Evolutionary conservation across 202 grass and related monocot genomes (phyloP), one percentile per base, ranked within the genome.

Genomic region (Tripidium arundinaceum): DNA sequence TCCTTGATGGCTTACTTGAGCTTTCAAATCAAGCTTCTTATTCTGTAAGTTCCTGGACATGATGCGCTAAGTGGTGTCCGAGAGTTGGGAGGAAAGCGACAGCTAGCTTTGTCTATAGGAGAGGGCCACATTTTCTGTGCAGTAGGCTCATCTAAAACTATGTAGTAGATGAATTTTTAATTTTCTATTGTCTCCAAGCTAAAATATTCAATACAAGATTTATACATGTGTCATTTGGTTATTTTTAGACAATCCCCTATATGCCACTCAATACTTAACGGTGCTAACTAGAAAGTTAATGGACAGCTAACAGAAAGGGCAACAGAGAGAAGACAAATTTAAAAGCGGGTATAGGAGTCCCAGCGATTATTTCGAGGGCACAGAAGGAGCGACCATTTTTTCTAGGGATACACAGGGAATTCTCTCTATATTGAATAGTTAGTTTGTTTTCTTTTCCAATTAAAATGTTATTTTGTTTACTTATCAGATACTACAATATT

Each of bases 61-160:
- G 87, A 81, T 40, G 87, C 82, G 65, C 70, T 73, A 86, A 86
- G 84, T 76, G 88, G 86, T 68, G 67, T 74, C 62, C 90, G 70
- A 31, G 92, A 85, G 76, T 84, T 93, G n/a, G 86, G 75, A 37
- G 84, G 61, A 83, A 84, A 85, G 68, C 84, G 57, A 74, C 83
- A 78, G 12, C 83, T 95, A 82, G 91, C 60, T 87, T 91, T 93
- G 61, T 96, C 88, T 81, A 88, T 87, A 63, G 77, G 80, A 10
- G 84, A 86, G 50, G 85, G 47, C 87, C 88, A 89, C 74, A 87
- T 81, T 76, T 93, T 99, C 66, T 89, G 81, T 83, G 77, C 66
- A 73, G 86, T 63, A 83, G 86, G 90, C 67, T 96, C 90, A 88
- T 99, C 92, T 71, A 93, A 93, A 84, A 94, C 90, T 92, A 90